Percentiles rank a stretch among this genome's conserved stretches.
phyloP scores from a whole-genome alignment of 1,284 basidiomycete genomes.

The Pseudozyma thailandica region DNA sequence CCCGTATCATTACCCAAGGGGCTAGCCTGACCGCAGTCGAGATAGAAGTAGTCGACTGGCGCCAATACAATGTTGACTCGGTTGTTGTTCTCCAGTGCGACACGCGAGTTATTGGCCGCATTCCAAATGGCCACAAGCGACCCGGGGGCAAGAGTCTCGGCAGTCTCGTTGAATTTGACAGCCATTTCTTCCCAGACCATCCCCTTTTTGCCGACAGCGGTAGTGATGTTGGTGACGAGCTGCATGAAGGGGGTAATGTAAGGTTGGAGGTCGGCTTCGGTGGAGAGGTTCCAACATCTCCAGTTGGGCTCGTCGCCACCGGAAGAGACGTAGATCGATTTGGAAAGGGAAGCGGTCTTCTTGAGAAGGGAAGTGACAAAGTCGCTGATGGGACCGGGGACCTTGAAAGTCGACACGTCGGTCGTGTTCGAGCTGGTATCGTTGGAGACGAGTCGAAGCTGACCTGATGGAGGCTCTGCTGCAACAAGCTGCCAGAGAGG shows the following conservation, averaged over 20 bases:
- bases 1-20: slow-evolving; percentile 78
- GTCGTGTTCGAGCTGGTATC: slow-evolving; percentile 73
- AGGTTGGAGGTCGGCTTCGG: slow-evolving; percentile 47
- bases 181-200: slow-evolving; percentile 77
- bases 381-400: slow-evolving; percentile 69
- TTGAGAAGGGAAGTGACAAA: slow-evolving; percentile 54
- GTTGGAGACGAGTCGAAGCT: slow-evolving; percentile 70
- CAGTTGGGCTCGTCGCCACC: slow-evolving; percentile 85
- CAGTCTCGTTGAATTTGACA: slow-evolving; percentile 47
- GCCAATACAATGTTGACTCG: slow-evolving; percentile 74
- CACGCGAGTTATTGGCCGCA: slow-evolving; percentile 73
- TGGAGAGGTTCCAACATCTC: slow-evolving; percentile 73
- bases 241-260: slow-evolving; percentile 74
- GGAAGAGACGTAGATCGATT: slow-evolving; percentile 77
- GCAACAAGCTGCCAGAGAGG: slow-evolving; percentile 73
- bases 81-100: slow-evolving; percentile 75
- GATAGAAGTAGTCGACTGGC: slow-evolving; percentile 79
- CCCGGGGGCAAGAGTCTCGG: slow-evolving; percentile 73
- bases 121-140: slow-evolving; percentile 82
- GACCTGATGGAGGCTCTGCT: slow-evolving; percentile 80
- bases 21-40: slow-evolving; percentile 76
- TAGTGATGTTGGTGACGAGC: slow-evolving; percentile 72
- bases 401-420: slow-evolving; percentile 25
- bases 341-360: slow-evolving; percentile 70
- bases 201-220: slow-evolving; percentile 72